Percentiles rank a stretch among this genome's conserved stretches.
Conservation (phyloP, 169 alveolate genomes). For the Sarcocystis neurona region DNA sequence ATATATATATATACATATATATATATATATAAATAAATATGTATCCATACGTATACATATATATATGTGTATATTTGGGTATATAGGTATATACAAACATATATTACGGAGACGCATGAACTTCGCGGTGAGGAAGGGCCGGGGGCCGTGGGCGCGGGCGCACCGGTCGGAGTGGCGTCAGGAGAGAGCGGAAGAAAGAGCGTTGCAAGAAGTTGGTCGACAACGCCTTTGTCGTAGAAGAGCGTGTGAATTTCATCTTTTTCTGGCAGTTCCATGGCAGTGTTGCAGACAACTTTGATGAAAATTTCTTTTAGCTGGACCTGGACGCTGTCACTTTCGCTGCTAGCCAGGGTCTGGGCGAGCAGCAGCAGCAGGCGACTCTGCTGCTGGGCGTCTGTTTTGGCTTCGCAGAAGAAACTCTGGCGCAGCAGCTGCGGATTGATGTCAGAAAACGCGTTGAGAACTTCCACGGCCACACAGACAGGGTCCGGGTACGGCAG, state of each 20-base stretch:
- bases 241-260: conserved; percentile 41
- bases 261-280: conserved; percentile 50
- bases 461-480: conserved; percentile 25
- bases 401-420: conserved; percentile 19
- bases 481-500: conserved; percentile 28
- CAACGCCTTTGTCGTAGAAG: conserved; percentile 44
- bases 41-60: background rate
- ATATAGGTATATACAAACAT: background rate
- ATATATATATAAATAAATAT: background rate
- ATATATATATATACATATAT: background rate
- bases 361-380: conserved; percentile 10
- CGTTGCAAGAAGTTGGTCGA: conserved; percentile 15
- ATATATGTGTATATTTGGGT: background rate
- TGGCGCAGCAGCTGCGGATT: conserved; percentile 37
- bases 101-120: too few species aligned
- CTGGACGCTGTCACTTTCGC: conserved; percentile 24
- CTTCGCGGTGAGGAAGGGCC: background rate
- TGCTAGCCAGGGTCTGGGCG: background rate
- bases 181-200: conserved; percentile 14
- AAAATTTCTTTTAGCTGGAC: conserved; percentile 34
- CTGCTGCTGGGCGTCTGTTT: conserved; percentile 32
- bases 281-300: conserved; percentile 27
- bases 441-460: conserved; percentile 23
- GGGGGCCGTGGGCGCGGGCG: background rate
- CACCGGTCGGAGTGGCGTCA: background rate